phyloP scores from a whole-genome alignment of 768 basidiomycete species.

The Agrocybe praecox region DNA sequence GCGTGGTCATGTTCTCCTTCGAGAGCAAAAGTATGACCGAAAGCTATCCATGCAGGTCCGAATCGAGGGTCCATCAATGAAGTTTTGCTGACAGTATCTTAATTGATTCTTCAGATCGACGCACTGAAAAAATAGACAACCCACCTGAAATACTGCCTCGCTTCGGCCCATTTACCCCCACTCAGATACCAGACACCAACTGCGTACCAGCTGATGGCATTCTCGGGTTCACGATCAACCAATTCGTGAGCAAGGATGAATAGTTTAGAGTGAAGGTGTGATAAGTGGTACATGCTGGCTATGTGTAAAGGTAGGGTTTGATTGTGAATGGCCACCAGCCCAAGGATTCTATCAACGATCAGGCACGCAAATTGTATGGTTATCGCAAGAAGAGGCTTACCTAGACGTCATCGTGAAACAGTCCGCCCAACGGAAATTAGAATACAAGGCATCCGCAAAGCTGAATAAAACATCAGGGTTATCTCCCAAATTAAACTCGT shows the following conservation, averaged over 20 bases:
- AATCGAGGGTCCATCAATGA: slow-evolving; percentile 96
- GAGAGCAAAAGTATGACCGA: slow-evolving; percentile 95
- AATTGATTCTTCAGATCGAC: background rate
- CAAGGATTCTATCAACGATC: slow-evolving; percentile 66
- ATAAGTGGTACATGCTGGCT: slow-evolving; percentile 97
- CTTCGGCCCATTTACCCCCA: slow-evolving; percentile 85
- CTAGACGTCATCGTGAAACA: slow-evolving; percentile 87
- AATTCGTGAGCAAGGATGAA: slow-evolving; percentile 97
- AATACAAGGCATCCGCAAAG: slow-evolving; percentile 88
- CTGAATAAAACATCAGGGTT: slow-evolving; percentile 93
- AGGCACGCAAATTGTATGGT: background rate
- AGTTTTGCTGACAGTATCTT: slow-evolving; percentile 68
- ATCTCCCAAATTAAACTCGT: slow-evolving; percentile 82
- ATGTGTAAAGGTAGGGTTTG: slow-evolving; percentile 93
- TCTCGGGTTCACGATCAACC: slow-evolving; percentile 92
- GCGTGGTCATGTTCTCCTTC: slow-evolving; percentile 99
- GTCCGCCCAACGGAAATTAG: slow-evolving; percentile 90
- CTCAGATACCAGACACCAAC: slow-evolving; percentile 97
- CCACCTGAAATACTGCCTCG: slow-evolving; percentile 93
- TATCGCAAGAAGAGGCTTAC: slow-evolving; percentile 36
- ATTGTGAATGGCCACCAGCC: slow-evolving; percentile 82
- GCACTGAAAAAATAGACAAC: background rate
- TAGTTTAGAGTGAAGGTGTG: slow-evolving; percentile 87
- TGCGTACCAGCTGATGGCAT: slow-evolving; percentile 96
- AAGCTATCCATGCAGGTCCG: slow-evolving; percentile 96